phyloP scores from a whole-genome alignment of 2,329 filamentous ascomycete genomes.

The Cyphellophora europaea region DNA sequence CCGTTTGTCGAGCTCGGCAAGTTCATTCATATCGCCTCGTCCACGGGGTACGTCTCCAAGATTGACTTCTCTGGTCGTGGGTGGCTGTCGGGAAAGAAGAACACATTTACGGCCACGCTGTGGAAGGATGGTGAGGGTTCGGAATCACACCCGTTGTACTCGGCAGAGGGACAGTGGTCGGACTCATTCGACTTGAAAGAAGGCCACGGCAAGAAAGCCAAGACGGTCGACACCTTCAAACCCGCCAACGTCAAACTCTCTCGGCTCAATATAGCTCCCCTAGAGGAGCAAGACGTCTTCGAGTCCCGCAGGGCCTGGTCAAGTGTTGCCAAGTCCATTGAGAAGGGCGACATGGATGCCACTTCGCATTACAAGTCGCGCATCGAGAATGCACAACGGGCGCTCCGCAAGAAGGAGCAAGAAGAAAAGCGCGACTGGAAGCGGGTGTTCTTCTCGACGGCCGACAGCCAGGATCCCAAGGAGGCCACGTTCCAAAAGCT shows the following conservation, averaged over 20 bases:
- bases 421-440: slow-evolving; percentile 70
- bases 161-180: slow-evolving; percentile 84
- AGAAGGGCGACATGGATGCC: slow-evolving; percentile 73
- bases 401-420: slow-evolving; percentile 63
- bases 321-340: slow-evolving; percentile 74
- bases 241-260: slow-evolving; percentile 46
- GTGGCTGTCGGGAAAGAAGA: slow-evolving; percentile 94
- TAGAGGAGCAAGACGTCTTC: slow-evolving; percentile 75
- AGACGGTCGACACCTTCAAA: slow-evolving; percentile 47
- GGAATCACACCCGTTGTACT: slow-evolving; percentile 60
- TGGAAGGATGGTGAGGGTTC: slow-evolving; percentile 58
- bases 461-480: slow-evolving; percentile 23
- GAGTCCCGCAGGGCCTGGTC: slow-evolving; percentile 85
- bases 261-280: slow-evolving; percentile 59
- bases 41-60: slow-evolving; percentile 75
- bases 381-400: slow-evolving; percentile 85
- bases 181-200: slow-evolving; percentile 17
- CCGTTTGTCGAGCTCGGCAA: slow-evolving; percentile 89
- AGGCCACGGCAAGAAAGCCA: slow-evolving; percentile 30
- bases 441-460: slow-evolving; percentile 62
- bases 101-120: slow-evolving; percentile 69
- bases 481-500: slow-evolving; percentile 32
- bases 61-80: slow-evolving; percentile 91
- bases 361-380: slow-evolving; percentile 73
- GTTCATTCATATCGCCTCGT: slow-evolving; percentile 75